Percentiles rank a stretch among this genome's conserved stretches.
These are phyloP conservation scores for Barnettozyma siamensis DNA, from an alignment of 805 yeast species.

Conservation along the genomic window DNA sequence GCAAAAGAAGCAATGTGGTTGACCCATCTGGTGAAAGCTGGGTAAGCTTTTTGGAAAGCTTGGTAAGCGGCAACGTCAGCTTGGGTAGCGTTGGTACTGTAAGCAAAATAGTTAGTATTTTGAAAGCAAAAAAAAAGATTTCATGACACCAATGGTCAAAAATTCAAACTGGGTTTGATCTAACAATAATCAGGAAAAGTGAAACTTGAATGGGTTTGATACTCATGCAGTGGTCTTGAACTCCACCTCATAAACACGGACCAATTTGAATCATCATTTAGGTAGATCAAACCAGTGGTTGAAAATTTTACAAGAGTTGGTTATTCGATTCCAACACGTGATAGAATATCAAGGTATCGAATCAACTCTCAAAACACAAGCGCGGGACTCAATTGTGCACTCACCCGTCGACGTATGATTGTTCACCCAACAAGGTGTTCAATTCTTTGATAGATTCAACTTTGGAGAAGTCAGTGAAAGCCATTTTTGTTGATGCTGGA, in stretches of 20 bases:
- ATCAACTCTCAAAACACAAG: no score
- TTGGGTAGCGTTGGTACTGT: slow-evolving; percentile 82
- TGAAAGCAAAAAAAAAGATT: no score
- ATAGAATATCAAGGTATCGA: no score
- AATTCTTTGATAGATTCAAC: slow-evolving; percentile 67
- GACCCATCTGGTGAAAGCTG: slow-evolving; percentile 97
- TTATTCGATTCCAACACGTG: no score
- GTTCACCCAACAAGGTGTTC: slow-evolving; percentile 82
- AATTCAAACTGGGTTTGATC: no score
- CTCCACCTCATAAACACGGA: slow-evolving; percentile 97
- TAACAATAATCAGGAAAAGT: slow-evolving; percentile 31
- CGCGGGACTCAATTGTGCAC: slow-evolving; percentile 32
- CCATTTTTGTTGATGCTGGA: slow-evolving; percentile 37
- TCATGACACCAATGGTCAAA: no score
- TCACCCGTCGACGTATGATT: slow-evolving; percentile 95
- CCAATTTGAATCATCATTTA: slow-evolving; percentile 73
- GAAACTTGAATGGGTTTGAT: slow-evolving; percentile 47
- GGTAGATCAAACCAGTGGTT: no score
- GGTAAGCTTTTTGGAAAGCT: slow-evolving; percentile 89
- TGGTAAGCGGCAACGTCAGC: slow-evolving; percentile 93
- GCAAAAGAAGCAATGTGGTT: slow-evolving; percentile 95
- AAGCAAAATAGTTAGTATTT: slow-evolving; percentile 17
- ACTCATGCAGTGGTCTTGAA: slow-evolving; percentile 94
- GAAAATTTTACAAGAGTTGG: no score
- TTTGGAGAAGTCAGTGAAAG: slow-evolving; percentile 78